phyloP scores from a whole-genome alignment of 768 basidiomycete genomes.

The Dacryopinax spathularia region DNA sequence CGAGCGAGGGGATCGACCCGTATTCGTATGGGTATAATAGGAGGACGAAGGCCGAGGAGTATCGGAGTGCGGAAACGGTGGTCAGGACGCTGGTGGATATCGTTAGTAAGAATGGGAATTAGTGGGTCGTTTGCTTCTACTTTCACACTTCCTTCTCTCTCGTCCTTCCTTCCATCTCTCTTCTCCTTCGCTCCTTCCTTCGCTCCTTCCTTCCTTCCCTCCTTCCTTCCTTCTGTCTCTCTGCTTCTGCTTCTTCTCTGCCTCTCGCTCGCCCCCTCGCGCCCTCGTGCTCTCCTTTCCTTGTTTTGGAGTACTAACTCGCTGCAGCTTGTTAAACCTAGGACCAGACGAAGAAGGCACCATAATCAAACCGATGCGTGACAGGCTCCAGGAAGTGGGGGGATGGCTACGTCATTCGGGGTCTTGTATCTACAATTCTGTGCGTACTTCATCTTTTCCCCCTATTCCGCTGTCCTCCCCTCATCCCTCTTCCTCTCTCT shows the following conservation, averaged over 20 bases:
- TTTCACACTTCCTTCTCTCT: no score
- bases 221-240: not conserved
- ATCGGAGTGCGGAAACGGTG: slow-evolving; percentile 37
- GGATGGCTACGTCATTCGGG: slow-evolving; percentile 13
- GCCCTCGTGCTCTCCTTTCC: no score
- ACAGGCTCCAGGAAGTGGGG: slow-evolving; percentile 11
- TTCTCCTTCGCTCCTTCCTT: no score
- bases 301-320: not conserved
- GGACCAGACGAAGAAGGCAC: slow-evolving; percentile 10
- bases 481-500: not conserved
- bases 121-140: no score
- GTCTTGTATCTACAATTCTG: slow-evolving; percentile 11
- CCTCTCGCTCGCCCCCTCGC: no score
- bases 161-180: no score
- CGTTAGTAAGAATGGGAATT: slow-evolving; percentile 50
- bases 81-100: slow-evolving; percentile 41
- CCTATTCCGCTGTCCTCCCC: not conserved
- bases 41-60: slow-evolving; percentile 25
- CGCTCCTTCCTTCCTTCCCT: no score
- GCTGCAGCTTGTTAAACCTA: not conserved
- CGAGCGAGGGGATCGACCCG: slow-evolving; percentile 36
- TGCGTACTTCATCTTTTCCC: not conserved
- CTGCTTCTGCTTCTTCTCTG: not conserved
- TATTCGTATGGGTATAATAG: slow-evolving; percentile 31
- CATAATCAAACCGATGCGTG: slow-evolving; percentile 11